Conservation (phyloP, 2,329 filamentous ascomycete genomes). For the Lasiodiplodia citricola region DNA sequence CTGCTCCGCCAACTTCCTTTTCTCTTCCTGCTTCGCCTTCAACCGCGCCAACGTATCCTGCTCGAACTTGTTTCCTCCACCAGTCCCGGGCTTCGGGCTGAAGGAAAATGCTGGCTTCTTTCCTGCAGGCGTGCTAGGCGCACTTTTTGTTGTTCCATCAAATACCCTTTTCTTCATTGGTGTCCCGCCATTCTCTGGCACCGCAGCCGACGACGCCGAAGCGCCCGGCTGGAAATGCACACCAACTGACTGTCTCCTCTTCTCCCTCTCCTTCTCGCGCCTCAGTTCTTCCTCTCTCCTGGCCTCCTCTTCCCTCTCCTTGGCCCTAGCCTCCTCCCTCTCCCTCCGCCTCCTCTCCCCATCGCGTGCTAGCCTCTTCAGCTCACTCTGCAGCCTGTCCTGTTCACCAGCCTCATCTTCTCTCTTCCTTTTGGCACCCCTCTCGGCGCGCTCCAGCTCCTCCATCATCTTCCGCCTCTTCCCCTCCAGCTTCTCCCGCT, state of each 20-base stretch:
- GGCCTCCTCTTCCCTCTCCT: conserved; percentile 55
- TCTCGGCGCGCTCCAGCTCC: conserved; percentile 81
- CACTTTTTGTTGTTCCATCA: conserved; percentile 21
- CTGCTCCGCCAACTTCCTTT: conserved; percentile 50
- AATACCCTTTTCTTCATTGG: conserved; percentile 29
- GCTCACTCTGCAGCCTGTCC: conserved; percentile 59
- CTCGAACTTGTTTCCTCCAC: conserved; percentile 37
- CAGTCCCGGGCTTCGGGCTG: conserved; percentile 37
- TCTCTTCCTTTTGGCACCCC: conserved; percentile 55
- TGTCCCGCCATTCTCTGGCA: not conserved
- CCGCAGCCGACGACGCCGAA: conserved; percentile 2
- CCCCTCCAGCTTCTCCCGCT: conserved; percentile 75
- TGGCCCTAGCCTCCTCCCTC: conserved; percentile 15
- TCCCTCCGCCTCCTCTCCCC: conserved; percentile 24
- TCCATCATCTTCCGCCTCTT: conserved; percentile 79
- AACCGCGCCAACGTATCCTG: conserved; percentile 53
- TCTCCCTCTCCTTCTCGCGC: conserved; percentile 52
- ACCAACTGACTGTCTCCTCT: conserved; percentile 57
- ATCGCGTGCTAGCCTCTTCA: conserved; percentile 22
- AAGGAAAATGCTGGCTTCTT: conserved; percentile 50
- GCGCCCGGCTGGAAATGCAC: conserved; percentile 30
- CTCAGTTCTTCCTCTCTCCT: conserved; percentile 48
- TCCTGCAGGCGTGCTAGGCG: conserved; percentile 39
- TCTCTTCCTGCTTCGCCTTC: conserved; percentile 48
- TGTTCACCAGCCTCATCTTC: conserved; percentile 52